phyloP scores from a whole-genome alignment of 257 asterid species.

The Rhazya stricta region DNA sequence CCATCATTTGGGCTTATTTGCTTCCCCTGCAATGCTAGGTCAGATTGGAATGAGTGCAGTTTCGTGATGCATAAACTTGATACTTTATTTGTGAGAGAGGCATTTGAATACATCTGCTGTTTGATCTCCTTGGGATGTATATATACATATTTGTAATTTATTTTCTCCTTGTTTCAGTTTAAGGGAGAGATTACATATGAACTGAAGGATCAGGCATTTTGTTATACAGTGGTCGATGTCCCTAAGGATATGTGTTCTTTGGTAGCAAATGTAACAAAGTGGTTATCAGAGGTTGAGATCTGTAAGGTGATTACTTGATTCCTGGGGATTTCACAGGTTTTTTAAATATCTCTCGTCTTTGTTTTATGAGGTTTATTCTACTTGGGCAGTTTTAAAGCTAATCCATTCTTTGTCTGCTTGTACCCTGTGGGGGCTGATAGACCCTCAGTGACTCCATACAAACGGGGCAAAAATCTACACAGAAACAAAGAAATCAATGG shows the following conservation, averaged over 20 bases:
- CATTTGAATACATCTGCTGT: neutral
- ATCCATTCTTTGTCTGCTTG: neutral
- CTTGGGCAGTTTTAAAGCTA: neutral
- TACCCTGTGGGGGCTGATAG: neutral
- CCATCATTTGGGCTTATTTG: neutral
- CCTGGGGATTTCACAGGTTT: neutral
- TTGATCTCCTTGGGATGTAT: slow-evolving; percentile 8
- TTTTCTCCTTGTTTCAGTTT: slow-evolving; percentile 42
- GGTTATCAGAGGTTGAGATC: slow-evolving; percentile 86
- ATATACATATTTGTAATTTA: neutral
- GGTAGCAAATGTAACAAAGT: slow-evolving; percentile 58
- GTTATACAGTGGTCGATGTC: slow-evolving; percentile 48
- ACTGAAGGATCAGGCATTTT: slow-evolving; percentile 85
- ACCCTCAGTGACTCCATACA: neutral
- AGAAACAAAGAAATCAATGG: neutral
- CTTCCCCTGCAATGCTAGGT: neutral
- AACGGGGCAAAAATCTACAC: neutral
- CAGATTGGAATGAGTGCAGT: neutral
- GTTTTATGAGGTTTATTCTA: neutral
- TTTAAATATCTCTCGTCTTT: slow-evolving; percentile 2
- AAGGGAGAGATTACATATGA: slow-evolving; percentile 87
- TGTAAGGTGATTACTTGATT: slow-evolving; percentile 60
- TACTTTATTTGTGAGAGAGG: neutral
- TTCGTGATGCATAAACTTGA: neutral
- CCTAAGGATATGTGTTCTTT: slow-evolving; percentile 77